Percentiles rank a stretch among this genome's conserved stretches.
phyloP scores from a whole-genome alignment of 1,284 basidiomycete genomes.

The Pseudozyma tsukubaensis region DNA sequence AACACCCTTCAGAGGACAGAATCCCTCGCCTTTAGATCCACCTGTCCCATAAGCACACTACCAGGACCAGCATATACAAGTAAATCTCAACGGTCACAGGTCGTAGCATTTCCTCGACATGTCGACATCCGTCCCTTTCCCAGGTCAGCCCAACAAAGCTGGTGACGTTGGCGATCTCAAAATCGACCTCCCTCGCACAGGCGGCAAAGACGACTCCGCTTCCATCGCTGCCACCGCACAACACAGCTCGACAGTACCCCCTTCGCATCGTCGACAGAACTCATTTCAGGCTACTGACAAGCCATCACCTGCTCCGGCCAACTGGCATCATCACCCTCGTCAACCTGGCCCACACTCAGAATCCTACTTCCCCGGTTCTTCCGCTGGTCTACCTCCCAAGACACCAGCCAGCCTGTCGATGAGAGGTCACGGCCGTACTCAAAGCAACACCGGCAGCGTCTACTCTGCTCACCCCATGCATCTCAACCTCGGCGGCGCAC shows the following conservation, averaged over 20 bases:
- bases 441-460: conserved; percentile 28
- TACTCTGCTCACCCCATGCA: conserved; percentile 26
- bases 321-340: conserved; percentile 53
- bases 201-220: neutral
- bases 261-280: conserved; percentile 23
- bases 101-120: conserved; percentile 7
- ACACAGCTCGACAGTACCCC: conserved; percentile 5
- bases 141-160: conserved; percentile 18
- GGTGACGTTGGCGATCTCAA: conserved; percentile 33
- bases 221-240: conserved; percentile 14
- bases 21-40: too few species aligned
- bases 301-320: conserved; percentile 18
- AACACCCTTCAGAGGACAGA: too few species aligned
- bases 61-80: neutral
- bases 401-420: conserved; percentile 41
- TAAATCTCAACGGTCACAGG: too few species aligned
- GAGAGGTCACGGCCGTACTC: conserved; percentile 33
- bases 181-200: conserved; percentile 42
- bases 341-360: conserved; percentile 53
- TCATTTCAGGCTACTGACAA: conserved; percentile 35
- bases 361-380: conserved; percentile 44
- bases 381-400: conserved; percentile 25
- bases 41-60: too few species aligned
- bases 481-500: conserved; percentile 26
- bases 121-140: conserved; percentile 44